phyloP scores from a whole-genome alignment of 2,329 filamentous ascomycete genomes.

The Trichoderma arundinaceum region DNA sequence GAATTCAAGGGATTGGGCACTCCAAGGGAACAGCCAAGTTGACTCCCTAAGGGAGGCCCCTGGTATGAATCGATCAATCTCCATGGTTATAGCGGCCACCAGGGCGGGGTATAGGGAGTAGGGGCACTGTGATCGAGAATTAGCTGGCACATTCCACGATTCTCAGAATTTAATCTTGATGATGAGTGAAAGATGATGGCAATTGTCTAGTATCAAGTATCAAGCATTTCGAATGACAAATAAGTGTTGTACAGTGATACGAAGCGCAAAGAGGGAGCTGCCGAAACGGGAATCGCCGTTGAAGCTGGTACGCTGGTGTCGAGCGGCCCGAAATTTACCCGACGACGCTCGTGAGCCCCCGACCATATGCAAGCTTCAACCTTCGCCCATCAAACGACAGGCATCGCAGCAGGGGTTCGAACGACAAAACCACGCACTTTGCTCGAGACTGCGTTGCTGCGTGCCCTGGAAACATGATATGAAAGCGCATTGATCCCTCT shows the following conservation, averaged over 20 bases:
- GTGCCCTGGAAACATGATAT: slow-evolving; percentile 16
- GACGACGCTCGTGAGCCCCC: slow-evolving; percentile 18
- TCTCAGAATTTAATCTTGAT: no score
- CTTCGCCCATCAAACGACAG: slow-evolving; percentile 10
- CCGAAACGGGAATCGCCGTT: slow-evolving; percentile 13
- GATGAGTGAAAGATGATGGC: neutral
- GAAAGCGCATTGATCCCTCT: neutral
- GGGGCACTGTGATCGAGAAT: neutral
- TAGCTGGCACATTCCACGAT: neutral
- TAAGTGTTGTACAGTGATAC: neutral
- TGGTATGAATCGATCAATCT: neutral
- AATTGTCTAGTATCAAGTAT: neutral
- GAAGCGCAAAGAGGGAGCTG: neutral
- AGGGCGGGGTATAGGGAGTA: neutral
- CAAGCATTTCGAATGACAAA: neutral
- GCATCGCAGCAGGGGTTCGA: slow-evolving; percentile 16
- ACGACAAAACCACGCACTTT: slow-evolving; percentile 12
- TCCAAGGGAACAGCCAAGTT: neutral
- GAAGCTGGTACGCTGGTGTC: neutral
- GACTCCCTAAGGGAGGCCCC: neutral
- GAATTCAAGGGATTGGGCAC: slow-evolving; percentile 3
- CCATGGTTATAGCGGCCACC: neutral
- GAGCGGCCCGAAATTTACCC: slow-evolving; percentile 30
- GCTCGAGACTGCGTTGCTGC: neutral
- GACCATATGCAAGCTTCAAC: slow-evolving; percentile 7